Percentiles rank a stretch among this genome's conserved stretches.
phyloP scores from a whole-genome alignment of 768 basidiomycete species.

The Tricholoma sp. region DNA sequence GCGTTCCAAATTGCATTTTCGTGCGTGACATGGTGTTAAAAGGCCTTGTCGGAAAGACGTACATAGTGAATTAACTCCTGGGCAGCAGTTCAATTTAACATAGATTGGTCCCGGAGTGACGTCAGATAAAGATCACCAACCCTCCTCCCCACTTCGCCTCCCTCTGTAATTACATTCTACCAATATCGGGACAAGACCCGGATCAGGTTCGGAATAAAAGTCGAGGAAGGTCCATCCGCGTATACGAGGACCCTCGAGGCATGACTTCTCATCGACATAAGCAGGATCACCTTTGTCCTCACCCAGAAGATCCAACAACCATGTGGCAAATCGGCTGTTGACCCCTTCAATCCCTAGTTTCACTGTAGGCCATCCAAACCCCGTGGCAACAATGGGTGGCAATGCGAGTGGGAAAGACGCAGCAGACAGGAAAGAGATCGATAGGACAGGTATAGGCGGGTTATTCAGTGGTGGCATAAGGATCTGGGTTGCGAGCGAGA shows the following conservation, averaged over 20 bases:
- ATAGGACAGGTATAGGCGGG: constrained; percentile 41
- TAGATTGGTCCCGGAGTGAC: neutral
- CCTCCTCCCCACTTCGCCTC: constrained; percentile 16
- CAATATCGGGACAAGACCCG: constrained; percentile 55
- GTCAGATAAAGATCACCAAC: constrained; percentile 10
- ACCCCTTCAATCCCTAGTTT: constrained; percentile 84
- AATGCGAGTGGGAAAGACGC: constrained; percentile 75
- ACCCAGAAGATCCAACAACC: constrained; percentile 57
- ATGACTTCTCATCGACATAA: constrained; percentile 13
- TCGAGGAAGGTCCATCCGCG: constrained; percentile 78
- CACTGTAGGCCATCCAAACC: constrained; percentile 76
- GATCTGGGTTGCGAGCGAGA: constrained; percentile 46
- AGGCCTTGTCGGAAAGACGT: too few species aligned
- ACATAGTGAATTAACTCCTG: too few species aligned
- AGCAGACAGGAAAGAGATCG: constrained; percentile 80
- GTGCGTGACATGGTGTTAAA: too few species aligned
- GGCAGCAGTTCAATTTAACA: neutral
- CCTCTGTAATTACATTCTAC: constrained; percentile 77
- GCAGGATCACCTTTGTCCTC: constrained; percentile 7
- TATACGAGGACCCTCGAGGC: constrained; percentile 37
- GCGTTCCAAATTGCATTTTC: too few species aligned
- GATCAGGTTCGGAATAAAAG: constrained; percentile 59
- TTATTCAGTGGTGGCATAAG: constrained; percentile 37
- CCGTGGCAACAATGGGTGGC: constrained; percentile 72
- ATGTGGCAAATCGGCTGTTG: constrained; percentile 67